Base-by-base conservation (phyloP, 108 stramenopile genomes). In the Stephanodiscus triporus region DNA sequence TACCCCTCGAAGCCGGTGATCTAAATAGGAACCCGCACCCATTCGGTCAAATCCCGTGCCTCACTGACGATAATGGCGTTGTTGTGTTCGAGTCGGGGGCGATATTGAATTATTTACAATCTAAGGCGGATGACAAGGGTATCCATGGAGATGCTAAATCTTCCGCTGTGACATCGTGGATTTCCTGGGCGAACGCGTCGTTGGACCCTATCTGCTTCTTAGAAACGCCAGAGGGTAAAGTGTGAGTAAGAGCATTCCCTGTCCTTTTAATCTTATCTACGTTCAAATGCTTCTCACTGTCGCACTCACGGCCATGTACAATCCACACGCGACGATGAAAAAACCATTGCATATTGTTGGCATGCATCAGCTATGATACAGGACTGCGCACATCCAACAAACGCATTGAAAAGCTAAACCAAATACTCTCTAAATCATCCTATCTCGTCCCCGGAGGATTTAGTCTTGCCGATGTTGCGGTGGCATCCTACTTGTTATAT, bases 171-270 rank as follows among this genome's bases (percentile, higher is more conserved):
- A 50, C 77, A 1, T 85, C 86, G 11, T 96, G 96, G 96, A 87
- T 95, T 64, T 68, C 86, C 19, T 89, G 93, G 93, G 96, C 96
- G 27, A 97, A 97, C 78, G 88, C 93, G 1, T 75, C 76, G 9
- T 85, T 96, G 78, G 93, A 96, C 84, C 88, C 90, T 22, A 89
- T 96, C 69, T 93, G 93, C 63, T 96, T 96, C 66, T 56, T 89
- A 58, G 93, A 96, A 81, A 92, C 90, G 17, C 89, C 87, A 4
- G 77, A 91, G 8, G 95, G 95, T 1, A 92, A 91, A 69, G 91
- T 93, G 74, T 82, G 84, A 84, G 89, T 76, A 58, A 13, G 0
- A 27, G 4, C 0, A 53, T 42, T 20, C 49, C 22, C n/a, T 30
- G 22, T 66, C 26, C 20, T 40, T 36, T 30, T 34, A 10, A 22